A percentile compares a stretch with the other conserved stretches of the same genome.
These are phyloP conservation scores for Phoma herbarum DNA, from an alignment of 2,329 filamentous ascomycete species.

Conservation along the genomic window DNA sequence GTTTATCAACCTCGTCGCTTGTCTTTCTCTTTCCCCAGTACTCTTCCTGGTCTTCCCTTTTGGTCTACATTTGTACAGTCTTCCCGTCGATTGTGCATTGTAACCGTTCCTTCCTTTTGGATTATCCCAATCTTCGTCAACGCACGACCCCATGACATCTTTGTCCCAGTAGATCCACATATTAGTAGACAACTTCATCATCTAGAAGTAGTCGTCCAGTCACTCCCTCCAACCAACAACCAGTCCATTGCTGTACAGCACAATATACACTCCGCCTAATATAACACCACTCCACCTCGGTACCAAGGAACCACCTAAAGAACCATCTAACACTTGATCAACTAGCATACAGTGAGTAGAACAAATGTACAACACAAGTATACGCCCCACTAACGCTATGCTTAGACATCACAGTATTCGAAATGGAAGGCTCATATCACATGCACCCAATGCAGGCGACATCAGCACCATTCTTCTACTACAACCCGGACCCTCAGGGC, in stretches of 20 bases:
- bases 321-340: constrained; percentile 22
- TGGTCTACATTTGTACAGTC: constrained; percentile 47
- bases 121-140: constrained; percentile 34
- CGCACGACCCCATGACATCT: constrained; percentile 46
- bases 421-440: constrained; percentile 73
- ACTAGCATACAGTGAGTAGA: constrained; percentile 30
- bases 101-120: constrained; percentile 53
- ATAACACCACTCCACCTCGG: constrained; percentile 27
- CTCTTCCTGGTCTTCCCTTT: constrained; percentile 49
- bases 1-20: constrained; percentile 56
- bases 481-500: constrained; percentile 77
- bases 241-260: constrained; percentile 35
- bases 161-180: constrained; percentile 38
- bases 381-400: constrained; percentile 12
- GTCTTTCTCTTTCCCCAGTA: constrained; percentile 49
- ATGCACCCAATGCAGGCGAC: constrained; percentile 63
- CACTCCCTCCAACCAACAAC: constrained; percentile 45
- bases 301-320: constrained; percentile 21
- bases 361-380: neutral
- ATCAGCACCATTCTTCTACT: constrained; percentile 87
- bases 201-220: constrained; percentile 53
- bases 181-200: constrained; percentile 54
- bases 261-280: constrained; percentile 39
- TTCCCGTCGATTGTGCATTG: constrained; percentile 43
- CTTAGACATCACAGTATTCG: constrained; percentile 36